These are phyloP conservation scores for Scleroderma bovista DNA, from an alignment of 768 basidiomycete species.

Conservation along the genomic window DNA sequence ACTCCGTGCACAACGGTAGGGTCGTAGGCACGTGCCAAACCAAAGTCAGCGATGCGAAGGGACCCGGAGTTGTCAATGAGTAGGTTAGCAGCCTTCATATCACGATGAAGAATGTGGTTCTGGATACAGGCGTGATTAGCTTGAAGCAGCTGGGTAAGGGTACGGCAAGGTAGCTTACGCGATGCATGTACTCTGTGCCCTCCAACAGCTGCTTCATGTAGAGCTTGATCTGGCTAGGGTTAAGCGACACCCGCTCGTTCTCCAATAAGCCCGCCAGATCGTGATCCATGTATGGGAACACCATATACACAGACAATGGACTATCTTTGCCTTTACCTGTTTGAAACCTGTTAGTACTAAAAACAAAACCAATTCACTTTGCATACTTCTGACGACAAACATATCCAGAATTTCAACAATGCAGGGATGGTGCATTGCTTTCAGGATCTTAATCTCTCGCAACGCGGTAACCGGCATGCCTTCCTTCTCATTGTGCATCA, in stretches of 20 bases:
- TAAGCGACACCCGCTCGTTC: constrained; percentile 82
- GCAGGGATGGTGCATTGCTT: constrained; percentile 78
- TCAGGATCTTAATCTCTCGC: constrained; percentile 95
- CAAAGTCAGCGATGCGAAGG: constrained; percentile 92
- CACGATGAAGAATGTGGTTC: constrained; percentile 97
- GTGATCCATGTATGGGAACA: constrained; percentile 99
- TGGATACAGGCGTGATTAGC: constrained; percentile 27
- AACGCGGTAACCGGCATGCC: constrained; percentile 96
- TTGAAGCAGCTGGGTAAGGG: not conserved
- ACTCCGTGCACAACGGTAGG: constrained; percentile 37
- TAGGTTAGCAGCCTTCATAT: constrained; percentile 98
- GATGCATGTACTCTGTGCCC: constrained; percentile 94
- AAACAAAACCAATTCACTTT: not conserved
- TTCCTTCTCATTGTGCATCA: constrained; percentile 96
- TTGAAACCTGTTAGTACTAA: not conserved
- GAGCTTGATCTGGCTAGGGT: constrained; percentile 84
- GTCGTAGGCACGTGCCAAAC: constrained; percentile 83
- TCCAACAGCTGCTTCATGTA: constrained; percentile 96
- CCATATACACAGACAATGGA: constrained; percentile 90
- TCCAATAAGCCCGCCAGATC: constrained; percentile 93
- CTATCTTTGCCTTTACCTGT: constrained; percentile 58
- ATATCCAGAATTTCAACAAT: constrained; percentile 89
- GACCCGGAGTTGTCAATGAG: constrained; percentile 84
- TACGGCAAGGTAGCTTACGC: constrained; percentile 46
- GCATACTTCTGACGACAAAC: constrained; percentile 78